These are phyloP conservation scores for Nakataea oryzae DNA, from an alignment of 2,329 filamentous ascomycete species.

Conservation along the genomic window DNA sequence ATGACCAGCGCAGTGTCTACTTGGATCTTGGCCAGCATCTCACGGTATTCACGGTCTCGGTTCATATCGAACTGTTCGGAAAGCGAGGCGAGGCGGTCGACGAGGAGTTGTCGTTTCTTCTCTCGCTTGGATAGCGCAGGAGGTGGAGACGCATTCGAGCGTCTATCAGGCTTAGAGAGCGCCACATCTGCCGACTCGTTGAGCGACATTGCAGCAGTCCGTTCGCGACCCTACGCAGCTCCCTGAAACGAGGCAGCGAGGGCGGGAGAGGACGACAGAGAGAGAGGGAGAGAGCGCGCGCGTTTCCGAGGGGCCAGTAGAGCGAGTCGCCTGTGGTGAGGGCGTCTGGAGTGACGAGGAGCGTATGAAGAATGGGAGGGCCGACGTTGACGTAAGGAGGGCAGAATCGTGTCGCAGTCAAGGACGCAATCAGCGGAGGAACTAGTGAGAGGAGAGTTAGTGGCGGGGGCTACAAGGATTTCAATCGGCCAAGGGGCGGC, in stretches of 20 bases:
- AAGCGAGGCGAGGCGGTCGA: conserved; percentile 68
- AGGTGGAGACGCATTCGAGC: conserved; percentile 19
- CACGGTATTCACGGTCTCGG: conserved; percentile 73
- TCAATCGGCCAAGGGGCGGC: not conserved
- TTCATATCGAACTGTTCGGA: conserved; percentile 70
- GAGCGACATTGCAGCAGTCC: not conserved
- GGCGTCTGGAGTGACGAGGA: not conserved
- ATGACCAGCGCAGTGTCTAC: conserved; percentile 80
- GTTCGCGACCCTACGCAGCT: not conserved
- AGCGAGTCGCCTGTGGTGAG: too few species aligned
- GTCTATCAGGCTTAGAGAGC: conserved; percentile 11
- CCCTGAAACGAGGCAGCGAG: too few species aligned
- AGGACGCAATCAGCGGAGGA: not conserved
- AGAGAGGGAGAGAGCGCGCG: not conserved
- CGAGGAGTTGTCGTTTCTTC: conserved; percentile 74
- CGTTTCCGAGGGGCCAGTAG: not conserved
- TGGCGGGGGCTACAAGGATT: not conserved
- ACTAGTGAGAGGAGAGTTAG: not conserved
- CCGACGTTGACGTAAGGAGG: not conserved
- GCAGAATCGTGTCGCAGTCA: not conserved
- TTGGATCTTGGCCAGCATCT: conserved; percentile 86
- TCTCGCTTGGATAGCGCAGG: conserved; percentile 66
- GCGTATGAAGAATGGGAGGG: not conserved
- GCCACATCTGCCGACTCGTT: not conserved
- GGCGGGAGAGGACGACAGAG: too few species aligned